Base-by-base conservation (phyloP, 768 basidiomycete species). In the Sporobolomyces pararoseus region DNA sequence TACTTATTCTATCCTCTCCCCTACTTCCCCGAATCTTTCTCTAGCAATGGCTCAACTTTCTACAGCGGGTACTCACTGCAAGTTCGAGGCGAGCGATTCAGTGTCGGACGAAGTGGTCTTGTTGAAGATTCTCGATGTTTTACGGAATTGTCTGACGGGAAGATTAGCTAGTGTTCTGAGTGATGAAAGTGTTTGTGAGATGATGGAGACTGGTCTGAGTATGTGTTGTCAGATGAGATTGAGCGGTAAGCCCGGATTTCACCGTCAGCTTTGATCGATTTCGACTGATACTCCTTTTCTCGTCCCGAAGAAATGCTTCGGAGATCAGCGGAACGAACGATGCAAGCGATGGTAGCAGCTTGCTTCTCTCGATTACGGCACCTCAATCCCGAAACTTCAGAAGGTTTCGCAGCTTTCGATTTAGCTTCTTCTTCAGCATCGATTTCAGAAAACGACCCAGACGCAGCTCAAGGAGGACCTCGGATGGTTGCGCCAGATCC, bases 101-200 rank as follows among this genome's bases (percentile, higher is more conserved):
- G 91, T 93, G n/a, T 90, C 91, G 7, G 96, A 99, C 80, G 96
- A 99, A 79, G 89, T 96, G 12, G 94, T 97, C 13, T 83, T 98
- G 10, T 84, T 95, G 72, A 90, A 87, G 79, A 92, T 98, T 68
- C 86, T 98, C 83, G 85, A 87, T 12, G 87, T 98, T 23, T 52
- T 79, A 51, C 68, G 76, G 58, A 70, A 76, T 62, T 37, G 60
- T 29, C 54, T 76, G 7, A 83, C 86, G 61, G 81, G 80, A 65
- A 42, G 69, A 17, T 86, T 90, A 34, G 88, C 90, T 1, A 78
- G 80, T n/a, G 82, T 83, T 14, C 83, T 98, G 42, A 91, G 90
- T 32, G 95, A 99, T 76, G 85, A 96, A 62, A 91, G 93, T 78
- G 88, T 98, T 21, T 99, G 96, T 78, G 96, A 97, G 80, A 93